Conservation (phyloP, 1,139 yeast species). For the Kodamaea alishanica region DNA sequence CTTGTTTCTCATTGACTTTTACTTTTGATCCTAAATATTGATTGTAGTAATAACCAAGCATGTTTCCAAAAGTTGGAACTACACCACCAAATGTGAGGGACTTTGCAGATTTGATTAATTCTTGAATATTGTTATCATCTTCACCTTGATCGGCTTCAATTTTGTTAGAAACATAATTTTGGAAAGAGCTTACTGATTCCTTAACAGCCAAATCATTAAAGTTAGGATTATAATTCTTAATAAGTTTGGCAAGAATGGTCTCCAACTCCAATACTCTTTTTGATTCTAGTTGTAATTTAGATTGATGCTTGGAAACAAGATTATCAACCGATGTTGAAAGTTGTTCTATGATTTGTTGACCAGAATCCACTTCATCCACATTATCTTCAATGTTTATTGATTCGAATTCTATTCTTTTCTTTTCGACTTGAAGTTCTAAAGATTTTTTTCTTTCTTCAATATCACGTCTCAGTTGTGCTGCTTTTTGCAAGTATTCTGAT, state of each 20-base stretch:
- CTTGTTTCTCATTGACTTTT: constrained; percentile 1
- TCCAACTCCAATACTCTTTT: constrained; percentile 34
- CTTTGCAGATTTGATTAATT: background rate
- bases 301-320: constrained; percentile 11
- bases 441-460: constrained; percentile 22
- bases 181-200: constrained; percentile 59
- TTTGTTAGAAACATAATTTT: constrained; percentile 48
- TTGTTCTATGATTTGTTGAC: constrained; percentile 3
- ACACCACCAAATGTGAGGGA: background rate
- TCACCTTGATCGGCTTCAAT: constrained; percentile 14
- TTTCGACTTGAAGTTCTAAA: constrained; percentile 29
- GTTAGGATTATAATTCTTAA: constrained; percentile 73
- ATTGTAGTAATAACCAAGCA: constrained; percentile 23
- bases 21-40: background rate
- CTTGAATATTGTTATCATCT: background rate
- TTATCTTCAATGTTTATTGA: constrained; percentile 10
- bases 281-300: constrained; percentile 15
- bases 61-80: constrained; percentile 23
- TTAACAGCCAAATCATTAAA: constrained; percentile 89
- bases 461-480: constrained; percentile 6
- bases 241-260: constrained; percentile 41
- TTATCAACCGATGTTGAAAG: constrained; percentile 2
- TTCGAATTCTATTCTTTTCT: constrained; percentile 17
- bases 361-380: constrained; percentile 13
- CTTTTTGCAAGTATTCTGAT: constrained; percentile 11